phyloP scores from a whole-genome alignment of 1,284 basidiomycete species.

The Leccinum glutinopallens region DNA sequence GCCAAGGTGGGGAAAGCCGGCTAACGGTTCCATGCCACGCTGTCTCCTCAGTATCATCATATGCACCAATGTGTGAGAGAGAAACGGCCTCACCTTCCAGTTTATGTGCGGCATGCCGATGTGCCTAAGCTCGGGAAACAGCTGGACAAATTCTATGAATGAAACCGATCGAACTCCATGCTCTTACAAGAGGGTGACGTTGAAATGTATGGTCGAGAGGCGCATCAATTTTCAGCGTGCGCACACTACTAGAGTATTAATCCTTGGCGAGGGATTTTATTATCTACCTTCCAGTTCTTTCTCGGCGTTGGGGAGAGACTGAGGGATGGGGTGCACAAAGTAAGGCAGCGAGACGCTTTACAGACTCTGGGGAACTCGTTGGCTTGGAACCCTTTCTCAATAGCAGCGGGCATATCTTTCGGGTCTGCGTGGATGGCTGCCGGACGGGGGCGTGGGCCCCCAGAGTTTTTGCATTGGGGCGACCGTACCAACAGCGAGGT shows the following conservation, averaged over 20 bases:
- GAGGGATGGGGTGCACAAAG: slow-evolving; percentile 33
- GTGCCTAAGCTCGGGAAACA: slow-evolving; percentile 14
- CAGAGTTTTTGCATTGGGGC: neutral
- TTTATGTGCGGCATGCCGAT: neutral
- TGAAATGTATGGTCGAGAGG: neutral
- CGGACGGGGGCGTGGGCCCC: neutral
- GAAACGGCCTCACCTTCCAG: neutral
- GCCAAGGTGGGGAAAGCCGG: neutral
- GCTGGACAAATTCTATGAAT: slow-evolving; percentile 5
- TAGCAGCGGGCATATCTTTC: slow-evolving; percentile 27
- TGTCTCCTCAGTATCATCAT: neutral
- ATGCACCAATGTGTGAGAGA: neutral
- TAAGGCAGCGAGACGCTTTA: slow-evolving; percentile 31
- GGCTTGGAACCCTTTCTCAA: slow-evolving; percentile 34
- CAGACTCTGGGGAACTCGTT: slow-evolving; percentile 25
- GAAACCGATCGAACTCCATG: neutral
- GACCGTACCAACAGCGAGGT: slow-evolving; percentile 29
- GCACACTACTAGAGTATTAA: neutral
- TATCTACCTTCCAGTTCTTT: slow-evolving; percentile 14
- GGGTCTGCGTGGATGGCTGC: slow-evolving; percentile 9
- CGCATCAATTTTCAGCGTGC: neutral
- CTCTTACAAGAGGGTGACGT: neutral
- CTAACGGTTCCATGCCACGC: neutral
- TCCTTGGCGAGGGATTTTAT: slow-evolving; percentile 13
- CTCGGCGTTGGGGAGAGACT: slow-evolving; percentile 25